Base-by-base conservation (phyloP, 192 early-diverging fungal genomes). In the Funneliformis mosseae region DNA sequence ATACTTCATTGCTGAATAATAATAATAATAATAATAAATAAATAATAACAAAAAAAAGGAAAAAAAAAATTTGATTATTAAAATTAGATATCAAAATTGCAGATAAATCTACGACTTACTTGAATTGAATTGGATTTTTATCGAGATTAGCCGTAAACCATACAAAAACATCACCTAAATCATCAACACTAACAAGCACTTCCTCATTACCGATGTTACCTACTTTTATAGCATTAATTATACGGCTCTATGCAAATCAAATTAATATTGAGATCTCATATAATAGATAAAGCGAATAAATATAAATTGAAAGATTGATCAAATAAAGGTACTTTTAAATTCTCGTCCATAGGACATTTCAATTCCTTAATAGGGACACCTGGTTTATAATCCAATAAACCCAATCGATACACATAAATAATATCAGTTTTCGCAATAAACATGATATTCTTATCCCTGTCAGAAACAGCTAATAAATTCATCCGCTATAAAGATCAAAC, bases 211-310 rank as follows among this genome's bases (percentile, higher is more conserved):
- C 86, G 5, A 92, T 23, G 55, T 80, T 82, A 23, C 86, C 90
- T 23, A 89, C 78, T 76, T 87, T 87, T 18, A 93, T 90, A 4
- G 88, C 88, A 83, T 93, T 93, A 77, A 93, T 91, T 23, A n/a
- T 21, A 64, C 33, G 43, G 10, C 1, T 33, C 77, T 63, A n/a
- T 38, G 45, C 27, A 18, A 60, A 28, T 10, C 60, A 4, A 55
- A 21, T 27, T 50, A 38, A n/a, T 41, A 70, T n/a, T 38, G 42
- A 69, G 18, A 2, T 68, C 27, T 66, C 16, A 2, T 50, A 16
- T 4, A 21, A 45, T 45, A 0, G 5, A 55, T 48, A 48, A 55
- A 55, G 4, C 50, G 5, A 11, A 55, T 50, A 33, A 33, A 33
- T 3, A 55, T 55, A 55, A 55, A 7, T 55, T 21, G 16, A 21